These are phyloP conservation scores for Parachlorella kessleri DNA, from an alignment of 139 green algal species.

Conservation along the genomic window DNA sequence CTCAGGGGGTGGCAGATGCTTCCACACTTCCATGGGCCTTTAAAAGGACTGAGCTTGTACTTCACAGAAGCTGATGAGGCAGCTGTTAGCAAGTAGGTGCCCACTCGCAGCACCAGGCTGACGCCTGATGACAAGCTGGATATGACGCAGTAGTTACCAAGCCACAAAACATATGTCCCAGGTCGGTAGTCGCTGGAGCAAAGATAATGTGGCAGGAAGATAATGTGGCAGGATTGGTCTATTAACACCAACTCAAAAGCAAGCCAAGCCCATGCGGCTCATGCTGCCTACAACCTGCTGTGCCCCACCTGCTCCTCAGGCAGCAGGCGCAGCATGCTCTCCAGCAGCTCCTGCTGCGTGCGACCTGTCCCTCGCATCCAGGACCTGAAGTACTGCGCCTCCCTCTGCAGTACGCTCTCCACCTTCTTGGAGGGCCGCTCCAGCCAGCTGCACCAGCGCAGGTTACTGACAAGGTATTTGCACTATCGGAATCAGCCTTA, in stretches of 20 bases:
- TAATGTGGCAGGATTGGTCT: background rate
- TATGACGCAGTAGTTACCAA: too few relatives aligned
- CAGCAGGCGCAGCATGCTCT: slow-evolving; percentile 3
- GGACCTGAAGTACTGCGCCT: background rate
- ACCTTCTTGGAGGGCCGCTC: background rate
- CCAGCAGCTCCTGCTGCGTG: background rate
- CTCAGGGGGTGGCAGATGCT: background rate
- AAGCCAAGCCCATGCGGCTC: background rate
- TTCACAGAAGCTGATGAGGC: too few relatives aligned
- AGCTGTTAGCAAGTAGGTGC: too few relatives aligned
- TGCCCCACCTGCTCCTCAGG: background rate
- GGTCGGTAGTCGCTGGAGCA: background rate
- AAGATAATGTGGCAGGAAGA: background rate
- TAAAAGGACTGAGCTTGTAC: too few relatives aligned
- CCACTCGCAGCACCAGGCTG: too few relatives aligned
- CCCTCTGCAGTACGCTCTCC: background rate
- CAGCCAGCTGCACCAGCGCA: slow-evolving; percentile 5
- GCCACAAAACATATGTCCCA: too few relatives aligned
- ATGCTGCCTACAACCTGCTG: background rate
- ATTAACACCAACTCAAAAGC: background rate
- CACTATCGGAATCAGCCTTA: background rate
- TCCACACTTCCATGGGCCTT: background rate
- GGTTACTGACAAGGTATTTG: background rate
- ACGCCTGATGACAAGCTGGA: too few relatives aligned
- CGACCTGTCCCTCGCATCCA: background rate